Conservation (phyloP, 2,329 filamentous ascomycete species). For the Sporothrix luriei region DNA sequence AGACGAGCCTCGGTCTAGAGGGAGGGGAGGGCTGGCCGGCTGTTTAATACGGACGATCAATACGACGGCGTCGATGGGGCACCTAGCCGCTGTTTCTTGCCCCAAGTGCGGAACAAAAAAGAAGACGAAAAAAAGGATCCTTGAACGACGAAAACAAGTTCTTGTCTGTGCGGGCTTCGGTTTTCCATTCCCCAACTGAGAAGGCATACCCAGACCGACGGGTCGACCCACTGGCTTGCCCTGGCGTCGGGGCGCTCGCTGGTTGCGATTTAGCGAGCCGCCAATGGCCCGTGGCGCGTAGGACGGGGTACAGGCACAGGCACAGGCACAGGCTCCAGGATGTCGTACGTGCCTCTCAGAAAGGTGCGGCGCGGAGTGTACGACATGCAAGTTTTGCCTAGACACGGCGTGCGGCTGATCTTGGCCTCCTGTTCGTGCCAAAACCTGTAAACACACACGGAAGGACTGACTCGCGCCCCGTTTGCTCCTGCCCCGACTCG, state of each 20-base stretch:
- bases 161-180: background rate
- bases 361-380: background rate
- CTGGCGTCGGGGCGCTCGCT: background rate
- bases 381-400: background rate
- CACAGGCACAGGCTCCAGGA: background rate
- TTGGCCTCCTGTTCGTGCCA: background rate
- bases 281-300: conserved; percentile 13
- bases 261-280: conserved; percentile 2
- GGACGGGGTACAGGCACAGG: background rate
- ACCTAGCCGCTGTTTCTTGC: background rate
- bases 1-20: conserved; percentile 20
- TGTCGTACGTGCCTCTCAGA: too few species aligned
- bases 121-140: background rate
- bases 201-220: background rate
- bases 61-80: background rate
- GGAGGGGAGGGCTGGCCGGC: conserved; percentile 1
- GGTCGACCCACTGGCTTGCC: background rate
- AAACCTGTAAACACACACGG: background rate
- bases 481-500: background rate
- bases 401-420: conserved; percentile 5
- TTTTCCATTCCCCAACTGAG: too few species aligned
- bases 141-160: background rate
- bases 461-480: conserved; percentile 4
- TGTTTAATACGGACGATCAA: conserved; percentile 10
- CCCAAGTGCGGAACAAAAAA: background rate